Evolutionary conservation across 345 rosid genomes (phyloP), one percentile per base, ranked within the genome.

Genomic region (Salix caprea): DNA sequence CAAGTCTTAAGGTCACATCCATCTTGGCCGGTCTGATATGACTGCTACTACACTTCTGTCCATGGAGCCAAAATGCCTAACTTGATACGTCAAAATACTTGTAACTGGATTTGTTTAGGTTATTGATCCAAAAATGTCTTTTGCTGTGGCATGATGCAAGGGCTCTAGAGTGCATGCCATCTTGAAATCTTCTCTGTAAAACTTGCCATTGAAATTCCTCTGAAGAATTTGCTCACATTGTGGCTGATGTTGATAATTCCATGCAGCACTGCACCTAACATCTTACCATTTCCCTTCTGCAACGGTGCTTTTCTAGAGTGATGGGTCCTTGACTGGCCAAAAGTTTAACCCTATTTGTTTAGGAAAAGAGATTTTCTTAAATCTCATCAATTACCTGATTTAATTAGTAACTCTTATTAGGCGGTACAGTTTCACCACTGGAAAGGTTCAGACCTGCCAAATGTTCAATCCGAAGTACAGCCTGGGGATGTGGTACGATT

Each of bases 361-460:
- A 8, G 39, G 1, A 23, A 56, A 46, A 48, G 28, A 74, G n/a
- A 16, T 32, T 28, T 16, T 15, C 16, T n/a, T n/a, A 30, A 6
- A 3, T 62, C 23, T 5, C 18, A 34, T 10, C 21, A 16, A 65
- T 19, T 2, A 28, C 36, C 48, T 19, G 28, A 71, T 70, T 24
- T 36, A 36, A 23, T 65, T 74, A 40, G 32, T 79, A 13, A 69
- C 71, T 72, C 40, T 36, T 23, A 76, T 75, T 73, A 90, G 97
- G 93, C 81, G 78, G 90, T 87, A 69, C 93, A 91, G 65, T 95
- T 85, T 83, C 89, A 80, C 76, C 71, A 65, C 24, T 90, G 97
- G 93, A 90, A 85, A 85, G 85, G 82, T 48, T 76, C 81, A 3
- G 85, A 84, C 69, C 69, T 81, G 36, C 71, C 14, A 65, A 50